Percentiles rank a stretch among this genome's conserved stretches.
Conservation (phyloP, 192 early-diverging fungal genomes). For the Dissophora ornata region DNA sequence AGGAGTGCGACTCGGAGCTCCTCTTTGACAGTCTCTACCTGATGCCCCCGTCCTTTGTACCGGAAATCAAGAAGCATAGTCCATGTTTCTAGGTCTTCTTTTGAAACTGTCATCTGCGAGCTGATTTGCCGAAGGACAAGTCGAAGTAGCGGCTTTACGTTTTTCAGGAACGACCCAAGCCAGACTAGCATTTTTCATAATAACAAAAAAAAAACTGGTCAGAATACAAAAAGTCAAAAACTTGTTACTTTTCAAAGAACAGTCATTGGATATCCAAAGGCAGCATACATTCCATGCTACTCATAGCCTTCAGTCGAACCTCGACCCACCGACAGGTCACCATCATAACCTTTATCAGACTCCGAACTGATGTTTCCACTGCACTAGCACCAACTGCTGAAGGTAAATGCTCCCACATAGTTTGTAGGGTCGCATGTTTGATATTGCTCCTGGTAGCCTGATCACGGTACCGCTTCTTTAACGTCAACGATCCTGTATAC, state of each 20-base stretch:
- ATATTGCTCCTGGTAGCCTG: constrained; percentile 22
- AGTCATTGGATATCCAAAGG: no score
- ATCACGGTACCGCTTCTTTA: constrained; percentile 31
- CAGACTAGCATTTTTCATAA: constrained; percentile 20
- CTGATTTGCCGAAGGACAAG: constrained; percentile 35
- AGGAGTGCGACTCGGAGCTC: constrained; percentile 35
- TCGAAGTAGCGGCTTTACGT: constrained; percentile 35
- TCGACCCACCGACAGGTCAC: constrained; percentile 48
- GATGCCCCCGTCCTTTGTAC: constrained; percentile 41
- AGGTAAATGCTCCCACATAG: constrained; percentile 38
- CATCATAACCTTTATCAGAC: constrained; percentile 51
- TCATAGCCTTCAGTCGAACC: constrained; percentile 45
- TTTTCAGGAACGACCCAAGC: constrained; percentile 43
- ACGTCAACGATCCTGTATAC: constrained; percentile 25
- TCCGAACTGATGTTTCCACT: constrained; percentile 26
- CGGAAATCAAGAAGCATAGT: constrained; percentile 41
- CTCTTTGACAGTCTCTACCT: constrained; percentile 48
- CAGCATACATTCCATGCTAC: constrained; percentile 36
- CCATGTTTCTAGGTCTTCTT: constrained; percentile 46
- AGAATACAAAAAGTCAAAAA: not conserved
- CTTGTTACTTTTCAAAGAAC: no score
- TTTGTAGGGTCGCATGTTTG: constrained; percentile 34
- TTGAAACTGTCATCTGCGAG: constrained; percentile 20
- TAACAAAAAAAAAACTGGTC: not conserved
- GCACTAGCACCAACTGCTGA: constrained; percentile 18